Evolutionary conservation across 148 eudicot genomes (phyloP), one percentile per base, ranked within the genome.

Genomic region (Polygonum aviculare): DNA sequence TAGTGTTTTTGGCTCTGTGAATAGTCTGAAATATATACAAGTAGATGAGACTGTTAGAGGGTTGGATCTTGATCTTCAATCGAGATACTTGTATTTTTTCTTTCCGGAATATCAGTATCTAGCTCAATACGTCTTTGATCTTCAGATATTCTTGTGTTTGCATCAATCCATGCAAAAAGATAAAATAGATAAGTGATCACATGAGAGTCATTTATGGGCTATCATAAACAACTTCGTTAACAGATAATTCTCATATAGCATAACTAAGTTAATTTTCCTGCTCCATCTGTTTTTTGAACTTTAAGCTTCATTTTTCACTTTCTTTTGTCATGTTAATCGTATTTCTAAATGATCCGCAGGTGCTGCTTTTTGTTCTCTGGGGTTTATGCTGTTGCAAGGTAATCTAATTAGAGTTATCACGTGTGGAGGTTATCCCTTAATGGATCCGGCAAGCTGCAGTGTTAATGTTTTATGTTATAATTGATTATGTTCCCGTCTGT

Each of bases 361-460:
- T 90, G 72, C 70, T 96, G 35, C 79, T 96, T 63, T 93, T 96
- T 82, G 79, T 91, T 75, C 74, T 85, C 31, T 96, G 99, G 99
- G 95, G 91, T 18, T 84, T 93, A 80, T 77, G 78, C 80, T 96
- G 99, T 80, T 88, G 90, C 87, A 93, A 96, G 99, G 99, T 93
- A 73, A 33, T 36, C 72, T n/a, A 35, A 38, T 16, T 60, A 26
- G 35, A 15, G 44, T 67, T 72, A 9, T 35, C 45, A 18, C 18
- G 12, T 69, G 4, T 48, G 48, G 14, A 59, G 21, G n/a, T 76
- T 35, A 18, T 33, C 52, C 35, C 21, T 67, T 33, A 31, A 38
- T 50, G 7, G 22, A 48, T 76, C n/a, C 44, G 9, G 72, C 12
- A 36, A 26, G 10, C 10, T 22, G 48, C 44, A 59, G 22, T 35